Evolutionary conservation across 768 basidiomycete species (phyloP).

Genomic region (Pleurotus eryngii): DNA sequence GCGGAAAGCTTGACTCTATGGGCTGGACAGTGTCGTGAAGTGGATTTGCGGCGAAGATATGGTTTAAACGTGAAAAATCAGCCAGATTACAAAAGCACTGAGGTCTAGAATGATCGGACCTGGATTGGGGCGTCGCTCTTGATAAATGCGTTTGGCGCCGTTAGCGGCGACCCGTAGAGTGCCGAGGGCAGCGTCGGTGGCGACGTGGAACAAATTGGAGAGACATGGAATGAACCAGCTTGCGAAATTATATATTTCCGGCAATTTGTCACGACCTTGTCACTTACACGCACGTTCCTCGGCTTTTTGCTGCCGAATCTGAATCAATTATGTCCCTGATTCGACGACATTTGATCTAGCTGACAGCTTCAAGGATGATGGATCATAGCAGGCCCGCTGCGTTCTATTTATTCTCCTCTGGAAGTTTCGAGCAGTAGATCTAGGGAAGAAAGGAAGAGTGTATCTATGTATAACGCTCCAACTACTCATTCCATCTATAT

Average conservation of each 20-base stretch:
- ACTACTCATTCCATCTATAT: conserved; percentile 76
- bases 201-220: conserved; percentile 15
- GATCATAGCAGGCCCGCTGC: too few species aligned
- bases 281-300: conserved; percentile 52
- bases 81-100: conserved; percentile 9
- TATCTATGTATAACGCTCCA: too few species aligned
- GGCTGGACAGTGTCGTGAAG: not conserved
- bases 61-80: not conserved
- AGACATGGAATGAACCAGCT: not conserved
- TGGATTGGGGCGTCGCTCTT: conserved; percentile 15
- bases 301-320: conserved; percentile 20
- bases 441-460: too few species aligned
- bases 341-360: not conserved
- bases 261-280: conserved; percentile 14
- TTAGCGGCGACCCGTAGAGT: not conserved
- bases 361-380: not conserved
- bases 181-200: conserved; percentile 5
- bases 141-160: not conserved
- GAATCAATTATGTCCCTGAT: not conserved
- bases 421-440: conserved; percentile 9
- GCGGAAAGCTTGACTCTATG: conserved; percentile 1
- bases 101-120: conserved; percentile 25
- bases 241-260: conserved; percentile 1
- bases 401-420: too few species aligned
- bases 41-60: not conserved